Percentiles rank a stretch among this genome's conserved stretches.
Conservation (phyloP, 2,329 filamentous ascomycete species). For the Zasmidium citrigriseum region DNA sequence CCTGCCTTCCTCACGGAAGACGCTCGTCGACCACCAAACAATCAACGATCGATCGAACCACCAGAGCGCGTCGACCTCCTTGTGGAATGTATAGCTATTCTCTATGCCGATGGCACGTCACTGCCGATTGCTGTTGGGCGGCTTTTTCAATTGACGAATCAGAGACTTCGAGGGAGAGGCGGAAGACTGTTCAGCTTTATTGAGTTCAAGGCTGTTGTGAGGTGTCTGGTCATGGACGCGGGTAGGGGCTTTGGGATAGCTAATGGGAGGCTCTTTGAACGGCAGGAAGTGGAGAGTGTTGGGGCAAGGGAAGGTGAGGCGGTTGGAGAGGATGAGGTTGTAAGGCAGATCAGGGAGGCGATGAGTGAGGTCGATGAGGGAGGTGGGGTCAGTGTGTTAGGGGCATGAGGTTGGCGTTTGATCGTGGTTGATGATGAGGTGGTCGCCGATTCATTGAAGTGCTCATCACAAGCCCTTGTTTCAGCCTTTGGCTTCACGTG, state of each 20-base stretch:
- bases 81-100: not conserved
- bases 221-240: conserved; percentile 1
- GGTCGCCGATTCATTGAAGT: no score
- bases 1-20: conserved; percentile 4
- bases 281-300: not conserved
- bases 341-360: not conserved
- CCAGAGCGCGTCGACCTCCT: not conserved
- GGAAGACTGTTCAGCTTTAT: not conserved
- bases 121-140: not conserved
- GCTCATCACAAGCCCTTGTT: no score
- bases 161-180: not conserved
- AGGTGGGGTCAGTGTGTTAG: not conserved
- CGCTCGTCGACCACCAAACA: not conserved
- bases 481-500: no score
- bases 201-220: conserved; percentile 5
- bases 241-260: not conserved
- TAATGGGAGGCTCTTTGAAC: not conserved
- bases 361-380: not conserved
- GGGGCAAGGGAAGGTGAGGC: not conserved
- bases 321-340: not conserved
- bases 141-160: not conserved
- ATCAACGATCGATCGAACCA: not conserved
- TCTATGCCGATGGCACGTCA: no score
- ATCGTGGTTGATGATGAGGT: no score
- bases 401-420: no score